phyloP scores from a whole-genome alignment of 176 grass and related monocot genomes.

The Eleusine indica region DNA sequence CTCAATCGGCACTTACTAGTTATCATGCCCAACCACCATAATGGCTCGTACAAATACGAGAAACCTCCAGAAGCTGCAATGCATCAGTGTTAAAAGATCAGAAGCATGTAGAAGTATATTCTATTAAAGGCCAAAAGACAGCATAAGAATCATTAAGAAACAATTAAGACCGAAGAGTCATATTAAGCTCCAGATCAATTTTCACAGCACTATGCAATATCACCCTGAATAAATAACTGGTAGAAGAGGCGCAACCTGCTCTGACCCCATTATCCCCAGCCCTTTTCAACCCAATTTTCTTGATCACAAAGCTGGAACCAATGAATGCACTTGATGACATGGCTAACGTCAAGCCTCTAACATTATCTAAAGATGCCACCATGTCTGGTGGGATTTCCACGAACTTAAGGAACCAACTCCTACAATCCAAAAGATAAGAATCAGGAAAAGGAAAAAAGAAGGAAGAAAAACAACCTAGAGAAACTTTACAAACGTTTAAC shows the following conservation, averaged over 20 bases:
- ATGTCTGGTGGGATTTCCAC: conserved; percentile 33
- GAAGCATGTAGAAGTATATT: conserved; percentile 4
- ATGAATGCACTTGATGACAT: conserved; percentile 89
- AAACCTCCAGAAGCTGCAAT: conserved; percentile 74
- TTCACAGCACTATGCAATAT: not conserved
- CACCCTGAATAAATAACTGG: conserved; percentile 26
- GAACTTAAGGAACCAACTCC: conserved; percentile 27
- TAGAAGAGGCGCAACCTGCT: conserved; percentile 65
- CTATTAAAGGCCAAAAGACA: conserved; percentile 23
- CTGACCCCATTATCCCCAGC: conserved; percentile 63
- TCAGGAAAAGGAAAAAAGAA: conserved; percentile 1
- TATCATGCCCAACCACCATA: conserved; percentile 92
- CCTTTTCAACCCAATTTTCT: conserved; percentile 86
- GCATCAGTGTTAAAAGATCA: conserved; percentile 28
- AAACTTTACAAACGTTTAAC: conserved; percentile 2
- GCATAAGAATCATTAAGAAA: not conserved
- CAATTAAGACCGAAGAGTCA: not conserved
- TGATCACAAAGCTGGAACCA: conserved; percentile 92
- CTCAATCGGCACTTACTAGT: conserved; percentile 68
- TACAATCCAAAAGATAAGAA: conserved; percentile 32
- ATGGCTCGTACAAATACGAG: conserved; percentile 73
- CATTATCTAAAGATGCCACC: conserved; percentile 69
- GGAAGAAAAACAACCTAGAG: not conserved
- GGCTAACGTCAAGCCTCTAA: conserved; percentile 70
- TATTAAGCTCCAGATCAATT: not conserved